Base-by-base conservation (phyloP, 208 protist species). In the Wallacemonas sp. region DNA sequence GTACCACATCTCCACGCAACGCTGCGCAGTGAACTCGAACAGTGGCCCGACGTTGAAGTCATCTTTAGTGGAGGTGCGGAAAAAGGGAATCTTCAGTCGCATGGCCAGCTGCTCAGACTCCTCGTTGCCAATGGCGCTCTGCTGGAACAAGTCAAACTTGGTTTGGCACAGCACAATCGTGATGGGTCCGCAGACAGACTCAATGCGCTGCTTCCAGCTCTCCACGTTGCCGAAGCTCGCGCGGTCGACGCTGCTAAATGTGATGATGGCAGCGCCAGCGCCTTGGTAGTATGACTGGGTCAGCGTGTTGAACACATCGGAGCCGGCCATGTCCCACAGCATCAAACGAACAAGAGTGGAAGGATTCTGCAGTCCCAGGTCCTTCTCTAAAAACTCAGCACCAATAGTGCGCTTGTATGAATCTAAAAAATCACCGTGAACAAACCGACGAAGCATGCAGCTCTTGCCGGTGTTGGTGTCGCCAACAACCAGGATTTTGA, bases 401-500 rank as follows among this genome's bases (percentile, higher is more conserved):
- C 96, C 93, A 66, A 94, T 92, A 9, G 88, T 97, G 34, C 84
- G 94, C 61, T 95, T 96, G 78, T 99, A 99, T 23, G 92, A 67
- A 19, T 92, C 83, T 12, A 88, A 77, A 71, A 98, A 98, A 27
- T 90, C 82, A 4, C 93, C 93, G 39, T 82, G 83, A n/a, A 92
- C 86, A 65, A 97, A 98, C 30, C 94, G 88, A 16, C 83, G 80
- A 49, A 98, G 78, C 81, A 99, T 81, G 39, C 74, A 92, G 9
- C 94, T 97, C 65, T 99, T 99, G n/a, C 97, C 97, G 0, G 97
- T 91, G 68, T 85, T 85, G 39, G 90, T 90, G 70, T 99, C 95
- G 4, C 97, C 97, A 11, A 98, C 93, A 2, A 98, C 90, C 38
- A 98, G 90, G 27, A 99, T 88, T 56, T 99, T 98, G 43, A 98